Conservation (phyloP, 139 green algal genomes). For the Haematococcus sp. region DNA sequence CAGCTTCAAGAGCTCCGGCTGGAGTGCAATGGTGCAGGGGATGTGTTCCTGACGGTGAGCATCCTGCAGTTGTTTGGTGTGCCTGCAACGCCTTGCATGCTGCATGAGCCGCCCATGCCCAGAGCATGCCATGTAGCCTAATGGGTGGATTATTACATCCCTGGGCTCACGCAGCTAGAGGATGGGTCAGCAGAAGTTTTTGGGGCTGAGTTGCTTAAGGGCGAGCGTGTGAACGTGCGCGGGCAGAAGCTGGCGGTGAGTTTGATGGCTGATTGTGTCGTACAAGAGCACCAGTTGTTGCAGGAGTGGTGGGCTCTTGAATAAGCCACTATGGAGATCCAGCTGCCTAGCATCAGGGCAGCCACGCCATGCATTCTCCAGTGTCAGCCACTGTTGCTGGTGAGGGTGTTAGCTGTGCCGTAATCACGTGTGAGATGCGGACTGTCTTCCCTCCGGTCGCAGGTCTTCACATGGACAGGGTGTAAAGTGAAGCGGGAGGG, state of each 20-base stretch:
- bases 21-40: slow-evolving; percentile 46
- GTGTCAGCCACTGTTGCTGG: no score
- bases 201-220: slow-evolving; percentile 72
- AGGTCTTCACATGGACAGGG: slow-evolving; percentile 83
- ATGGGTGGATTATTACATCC: no score
- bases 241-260: slow-evolving; percentile 80
- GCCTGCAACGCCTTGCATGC: background rate
- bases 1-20: slow-evolving; percentile 40
- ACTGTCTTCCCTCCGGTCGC: background rate
- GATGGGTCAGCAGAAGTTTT: slow-evolving; percentile 83
- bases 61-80: background rate
- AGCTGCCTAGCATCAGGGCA: background rate
- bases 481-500: slow-evolving; percentile 54
- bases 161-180: slow-evolving; percentile 52
- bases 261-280: background rate
- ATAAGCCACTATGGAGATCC: background rate
- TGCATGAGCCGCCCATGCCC: no score
- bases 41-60: slow-evolving; percentile 42
- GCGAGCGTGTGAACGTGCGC: slow-evolving; percentile 45
- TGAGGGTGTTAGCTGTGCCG: no score
- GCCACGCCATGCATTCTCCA: background rate
- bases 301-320: background rate
- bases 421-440: no score
- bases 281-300: background rate
- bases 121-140: no score